Base-by-base conservation (phyloP, 169 alveolate genomes). In the Toxoplasma gondii region DNA sequence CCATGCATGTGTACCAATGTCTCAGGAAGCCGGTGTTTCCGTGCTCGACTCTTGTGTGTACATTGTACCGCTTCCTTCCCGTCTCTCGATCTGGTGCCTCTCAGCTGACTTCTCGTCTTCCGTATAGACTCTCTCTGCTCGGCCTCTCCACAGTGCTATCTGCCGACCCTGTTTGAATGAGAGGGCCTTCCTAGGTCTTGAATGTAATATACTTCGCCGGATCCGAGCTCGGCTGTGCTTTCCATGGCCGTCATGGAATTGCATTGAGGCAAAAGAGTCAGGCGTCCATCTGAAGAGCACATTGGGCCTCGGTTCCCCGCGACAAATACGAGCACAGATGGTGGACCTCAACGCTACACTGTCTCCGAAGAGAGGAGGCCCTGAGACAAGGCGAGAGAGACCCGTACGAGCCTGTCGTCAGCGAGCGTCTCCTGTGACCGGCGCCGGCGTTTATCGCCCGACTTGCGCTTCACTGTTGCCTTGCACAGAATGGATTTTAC, bases 401-500 rank as follows among this genome's bases (percentile, higher is more conserved):
- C 86, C 44, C 27, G 49, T 78, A 17, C 4, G 86, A 4, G 39
- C 86, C 45, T 78, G 86, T n/a, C 39, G 86, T 7, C 49, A 78
- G 45, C 39, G 86, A 31, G 86, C 86, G 31, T n/a, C 43, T 10
- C 45, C 86, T 78, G 39, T n/a, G 39, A 19, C 45, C 1, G 86
- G 86, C 29, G 45, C 45, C 9, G 44, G 86, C 9, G 86, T n/a
- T 17, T 78, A 78, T n/a, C 86, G 86, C 39, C 86, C 86, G n/a
- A 78, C 86, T 12, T 78, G 86, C 45, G 44, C 45, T 2, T 9
- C 86, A 0, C 86, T 78, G 39, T 45, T 78, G 2, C 86, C 86
- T 17, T 78, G 86, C 45, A 78, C 86, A 19, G 86, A 78, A 45
- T 78, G 86, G 86, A 78, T 78, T 78, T 38, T 78, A 12, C 39